Evolutionary conservation across 371 early-diverging fungal genomes (phyloP).

Genomic region (Mucor indicus): DNA sequence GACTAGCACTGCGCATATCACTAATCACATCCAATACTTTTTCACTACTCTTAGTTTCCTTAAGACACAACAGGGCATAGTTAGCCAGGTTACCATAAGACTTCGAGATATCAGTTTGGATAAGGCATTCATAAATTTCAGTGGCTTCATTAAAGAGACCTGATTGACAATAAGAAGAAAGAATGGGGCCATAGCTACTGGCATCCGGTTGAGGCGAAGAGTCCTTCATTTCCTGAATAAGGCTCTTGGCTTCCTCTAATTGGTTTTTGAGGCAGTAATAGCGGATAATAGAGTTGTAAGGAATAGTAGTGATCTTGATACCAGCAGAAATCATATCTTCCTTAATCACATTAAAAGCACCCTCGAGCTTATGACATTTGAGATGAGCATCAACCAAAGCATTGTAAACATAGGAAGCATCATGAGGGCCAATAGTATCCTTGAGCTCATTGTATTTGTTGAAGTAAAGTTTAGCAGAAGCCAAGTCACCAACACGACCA

Average conservation of each 20-base stretch:
- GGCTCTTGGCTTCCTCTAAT: constrained; percentile 26
- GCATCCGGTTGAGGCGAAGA: constrained; percentile 38
- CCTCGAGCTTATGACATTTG: constrained; percentile 32
- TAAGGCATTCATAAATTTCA: constrained; percentile 27
- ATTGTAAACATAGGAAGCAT: constrained; percentile 48
- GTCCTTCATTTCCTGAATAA: constrained; percentile 24
- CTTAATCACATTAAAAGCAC: constrained; percentile 40
- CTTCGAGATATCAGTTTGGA: constrained; percentile 40
- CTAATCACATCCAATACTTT: constrained; percentile 16
- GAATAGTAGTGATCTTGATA: constrained; percentile 39
- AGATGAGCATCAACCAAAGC: constrained; percentile 47
- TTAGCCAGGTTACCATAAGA: constrained; percentile 49
- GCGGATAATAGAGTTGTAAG: constrained; percentile 48
- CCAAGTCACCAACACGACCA: constrained; percentile 48
- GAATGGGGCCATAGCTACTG: constrained; percentile 44
- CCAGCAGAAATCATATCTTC: constrained; percentile 31
- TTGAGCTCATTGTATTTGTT: constrained; percentile 24
- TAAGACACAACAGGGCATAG: constrained; percentile 42
- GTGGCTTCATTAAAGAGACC: constrained; percentile 22
- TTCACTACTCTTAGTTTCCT: constrained; percentile 4
- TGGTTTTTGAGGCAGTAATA: constrained; percentile 31
- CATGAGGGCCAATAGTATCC: constrained; percentile 26
- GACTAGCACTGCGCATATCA: constrained; percentile 33
- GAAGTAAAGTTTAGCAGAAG: constrained; percentile 34
- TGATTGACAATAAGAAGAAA: constrained; percentile 39